A percentile compares a stretch with the other conserved stretches of the same genome.
Conservation (phyloP, 495 filamentous ascomycete species). For the Xylaria longipes region DNA sequence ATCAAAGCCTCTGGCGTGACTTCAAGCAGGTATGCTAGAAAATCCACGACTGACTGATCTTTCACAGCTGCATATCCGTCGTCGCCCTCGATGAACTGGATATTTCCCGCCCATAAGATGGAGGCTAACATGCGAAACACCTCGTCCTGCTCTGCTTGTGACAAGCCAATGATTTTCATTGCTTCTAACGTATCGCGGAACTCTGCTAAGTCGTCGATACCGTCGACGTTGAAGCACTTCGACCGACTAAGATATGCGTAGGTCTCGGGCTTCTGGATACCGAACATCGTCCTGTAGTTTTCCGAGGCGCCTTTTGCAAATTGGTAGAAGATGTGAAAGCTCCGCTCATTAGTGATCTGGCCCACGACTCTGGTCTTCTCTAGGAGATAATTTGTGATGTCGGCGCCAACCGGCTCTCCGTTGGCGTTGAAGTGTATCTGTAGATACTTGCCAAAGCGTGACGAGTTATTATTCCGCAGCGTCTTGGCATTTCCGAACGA, state of each 20-base stretch:
- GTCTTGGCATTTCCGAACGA: constrained; percentile 99
- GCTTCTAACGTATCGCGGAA: constrained; percentile 91
- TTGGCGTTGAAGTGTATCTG: constrained; percentile 95
- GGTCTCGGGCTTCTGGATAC: constrained; percentile 87
- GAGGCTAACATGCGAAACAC: constrained; percentile 96
- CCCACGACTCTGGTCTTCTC: constrained; percentile 96
- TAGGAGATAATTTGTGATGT: constrained; percentile 97
- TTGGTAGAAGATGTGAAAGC: constrained; percentile 99
- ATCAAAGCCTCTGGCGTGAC: constrained; percentile 81
- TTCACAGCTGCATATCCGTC: constrained; percentile 82
- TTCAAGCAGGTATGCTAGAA: constrained; percentile 91
- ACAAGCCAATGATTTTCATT: constrained; percentile 92
- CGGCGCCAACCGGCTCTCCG: constrained; percentile 93
- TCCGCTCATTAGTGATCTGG: constrained; percentile 93
- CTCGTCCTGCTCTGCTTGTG: constrained; percentile 88
- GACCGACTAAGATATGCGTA: constrained; percentile 96
- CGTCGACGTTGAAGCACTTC: constrained; percentile 91
- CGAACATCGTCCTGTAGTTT: constrained; percentile 83
- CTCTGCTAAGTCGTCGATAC: constrained; percentile 91
- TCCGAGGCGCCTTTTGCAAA: constrained; percentile 93
- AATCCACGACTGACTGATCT: constrained; percentile 91
- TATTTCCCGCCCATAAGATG: constrained; percentile 93
- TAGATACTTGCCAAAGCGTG: constrained; percentile 96
- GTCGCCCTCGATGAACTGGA: constrained; percentile 87
- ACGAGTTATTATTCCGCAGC: constrained; percentile 97